These are phyloP conservation scores for Ganoderma leucocontextum DNA, from an alignment of 1,284 basidiomycete species.

Conservation along the genomic window DNA sequence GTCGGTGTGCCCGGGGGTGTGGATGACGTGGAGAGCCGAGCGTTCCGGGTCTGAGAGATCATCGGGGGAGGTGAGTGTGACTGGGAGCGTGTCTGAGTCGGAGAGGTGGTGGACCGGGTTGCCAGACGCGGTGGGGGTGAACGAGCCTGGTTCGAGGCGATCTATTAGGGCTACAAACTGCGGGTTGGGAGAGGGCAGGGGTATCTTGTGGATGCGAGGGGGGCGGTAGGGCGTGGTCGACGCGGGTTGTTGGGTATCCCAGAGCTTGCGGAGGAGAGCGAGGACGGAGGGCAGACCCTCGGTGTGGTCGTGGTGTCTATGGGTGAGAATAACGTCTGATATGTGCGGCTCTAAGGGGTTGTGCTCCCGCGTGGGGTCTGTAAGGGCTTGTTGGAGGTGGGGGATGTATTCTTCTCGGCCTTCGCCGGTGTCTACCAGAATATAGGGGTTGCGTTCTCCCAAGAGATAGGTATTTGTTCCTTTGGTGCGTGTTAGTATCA, in stretches of 20 bases:
- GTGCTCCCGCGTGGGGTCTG: slow-evolving; percentile 42
- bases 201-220: slow-evolving; percentile 79
- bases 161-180: slow-evolving; percentile 52
- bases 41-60: slow-evolving; percentile 9
- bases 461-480: slow-evolving; percentile 96
- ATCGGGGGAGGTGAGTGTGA: slow-evolving; percentile 29
- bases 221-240: slow-evolving; percentile 55
- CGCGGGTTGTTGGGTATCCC: slow-evolving; percentile 55
- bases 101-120: slow-evolving; percentile 61
- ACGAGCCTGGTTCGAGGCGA: slow-evolving; percentile 53
- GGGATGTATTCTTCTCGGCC: slow-evolving; percentile 76
- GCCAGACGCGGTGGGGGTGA: slow-evolving; percentile 51
- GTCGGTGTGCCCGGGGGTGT: slow-evolving; percentile 91
- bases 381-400: slow-evolving; percentile 68
- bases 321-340: slow-evolving; percentile 90
- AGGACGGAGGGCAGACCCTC: slow-evolving; percentile 82
- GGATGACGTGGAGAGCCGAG: slow-evolving; percentile 66
- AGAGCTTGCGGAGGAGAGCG: slow-evolving; percentile 65
- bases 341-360: slow-evolving; percentile 57
- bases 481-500: slow-evolving; percentile 17
- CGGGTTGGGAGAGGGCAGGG: slow-evolving; percentile 43
- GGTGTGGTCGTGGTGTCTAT: slow-evolving; percentile 91
- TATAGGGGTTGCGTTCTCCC: slow-evolving; percentile 71
- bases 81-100: slow-evolving; percentile 59
- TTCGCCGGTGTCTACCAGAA: slow-evolving; percentile 92